These are phyloP conservation scores for Emericellopsis atlantica DNA, from an alignment of 2,329 filamentous ascomycete genomes.

Conservation along the genomic window DNA sequence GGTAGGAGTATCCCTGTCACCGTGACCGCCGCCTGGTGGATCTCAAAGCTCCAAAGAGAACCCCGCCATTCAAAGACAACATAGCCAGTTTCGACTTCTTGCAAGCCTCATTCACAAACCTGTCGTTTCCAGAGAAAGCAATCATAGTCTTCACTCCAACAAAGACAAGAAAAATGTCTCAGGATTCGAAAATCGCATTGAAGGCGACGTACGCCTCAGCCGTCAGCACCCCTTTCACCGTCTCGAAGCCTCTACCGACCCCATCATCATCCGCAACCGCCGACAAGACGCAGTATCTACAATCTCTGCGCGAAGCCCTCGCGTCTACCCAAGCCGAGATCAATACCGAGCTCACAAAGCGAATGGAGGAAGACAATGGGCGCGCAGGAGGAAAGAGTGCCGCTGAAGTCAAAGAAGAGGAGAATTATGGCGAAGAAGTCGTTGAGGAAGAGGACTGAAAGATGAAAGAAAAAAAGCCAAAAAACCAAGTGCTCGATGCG, in stretches of 20 bases:
- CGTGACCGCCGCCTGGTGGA: no score
- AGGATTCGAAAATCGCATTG: constrained; percentile 14
- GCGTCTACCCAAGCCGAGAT: constrained; percentile 48
- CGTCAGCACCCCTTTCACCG: constrained; percentile 30
- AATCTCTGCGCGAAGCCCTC: constrained; percentile 43
- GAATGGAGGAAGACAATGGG: constrained; percentile 63
- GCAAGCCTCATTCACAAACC: not conserved
- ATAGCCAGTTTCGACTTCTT: no score
- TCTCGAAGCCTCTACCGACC: constrained; percentile 21
- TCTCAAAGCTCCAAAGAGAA: not conserved
- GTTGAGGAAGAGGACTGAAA: constrained; percentile 45
- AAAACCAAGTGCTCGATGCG: not conserved
- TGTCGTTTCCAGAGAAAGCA: not conserved
- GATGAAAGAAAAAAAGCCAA: not conserved
- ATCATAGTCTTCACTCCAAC: not conserved
- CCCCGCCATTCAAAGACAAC: not conserved
- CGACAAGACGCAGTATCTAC: constrained; percentile 47
- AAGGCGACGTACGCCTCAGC: constrained; percentile 42
- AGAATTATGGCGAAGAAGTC: constrained; percentile 78
- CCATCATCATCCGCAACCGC: constrained; percentile 20
- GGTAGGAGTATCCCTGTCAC: not conserved
- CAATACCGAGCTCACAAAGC: constrained; percentile 58
- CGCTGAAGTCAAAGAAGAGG: constrained; percentile 51
- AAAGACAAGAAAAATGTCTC: constrained; percentile 5
- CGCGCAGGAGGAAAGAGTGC: constrained; percentile 18